phyloP scores from a whole-genome alignment of 352 stramenopile species.

The Phytophthora pinifolia region DNA sequence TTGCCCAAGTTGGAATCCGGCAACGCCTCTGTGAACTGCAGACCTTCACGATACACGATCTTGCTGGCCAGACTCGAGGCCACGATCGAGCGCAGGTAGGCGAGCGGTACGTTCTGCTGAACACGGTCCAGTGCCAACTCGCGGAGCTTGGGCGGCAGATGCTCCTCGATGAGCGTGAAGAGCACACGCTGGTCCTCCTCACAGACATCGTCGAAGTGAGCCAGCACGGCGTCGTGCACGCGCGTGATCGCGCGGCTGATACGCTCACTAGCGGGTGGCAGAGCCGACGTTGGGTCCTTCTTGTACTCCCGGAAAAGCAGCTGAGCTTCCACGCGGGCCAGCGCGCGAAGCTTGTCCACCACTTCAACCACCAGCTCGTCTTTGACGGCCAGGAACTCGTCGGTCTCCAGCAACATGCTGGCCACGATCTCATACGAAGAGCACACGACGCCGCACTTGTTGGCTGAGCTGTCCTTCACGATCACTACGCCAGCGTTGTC shows the following conservation, averaged over 20 bases:
- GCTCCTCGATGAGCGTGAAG: constrained; percentile 87
- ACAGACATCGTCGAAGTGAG: constrained; percentile 91
- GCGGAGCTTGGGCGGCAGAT: constrained; percentile 94
- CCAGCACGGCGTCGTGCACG: constrained; percentile 93
- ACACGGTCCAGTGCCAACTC: constrained; percentile 94
- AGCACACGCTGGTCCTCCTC: constrained; percentile 79
- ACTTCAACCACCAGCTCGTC: constrained; percentile 93
- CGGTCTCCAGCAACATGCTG: constrained; percentile 95
- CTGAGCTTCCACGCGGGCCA: constrained; percentile 95
- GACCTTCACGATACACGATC: constrained; percentile 98
- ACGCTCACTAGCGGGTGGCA: constrained; percentile 93
- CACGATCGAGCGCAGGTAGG: constrained; percentile 97
- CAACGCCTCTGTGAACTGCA: constrained; percentile 95
- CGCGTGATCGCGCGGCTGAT: constrained; percentile 96
- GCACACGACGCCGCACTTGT: constrained; percentile 88
- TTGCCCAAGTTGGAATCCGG: constrained; percentile 89
- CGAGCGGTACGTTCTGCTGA: constrained; percentile 89
- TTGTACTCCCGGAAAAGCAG: constrained; percentile 98
- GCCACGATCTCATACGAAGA: constrained; percentile 87
- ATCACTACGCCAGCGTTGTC: constrained; percentile 96
- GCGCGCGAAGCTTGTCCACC: constrained; percentile 91
- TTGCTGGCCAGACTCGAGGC: constrained; percentile 95
- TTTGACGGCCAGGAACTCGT: constrained; percentile 97
- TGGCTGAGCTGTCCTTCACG: constrained; percentile 96
- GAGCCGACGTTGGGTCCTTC: constrained; percentile 74